phyloP scores from a whole-genome alignment of 345 rosid species.

The Alliaria petiolata region DNA sequence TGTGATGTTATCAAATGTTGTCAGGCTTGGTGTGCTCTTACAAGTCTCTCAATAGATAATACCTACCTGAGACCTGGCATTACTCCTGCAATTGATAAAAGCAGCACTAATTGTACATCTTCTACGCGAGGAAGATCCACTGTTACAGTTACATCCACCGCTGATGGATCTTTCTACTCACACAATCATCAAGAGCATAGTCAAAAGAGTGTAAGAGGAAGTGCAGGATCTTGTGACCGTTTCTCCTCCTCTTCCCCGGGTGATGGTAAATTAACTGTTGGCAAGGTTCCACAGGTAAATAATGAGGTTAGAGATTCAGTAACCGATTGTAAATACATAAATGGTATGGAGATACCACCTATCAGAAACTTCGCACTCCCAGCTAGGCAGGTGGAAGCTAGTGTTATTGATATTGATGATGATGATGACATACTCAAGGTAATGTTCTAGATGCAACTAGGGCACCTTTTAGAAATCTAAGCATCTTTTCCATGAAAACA shows the following conservation, averaged over 20 bases:
- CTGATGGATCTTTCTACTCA: slow-evolving; percentile 24
- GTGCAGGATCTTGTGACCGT: slow-evolving; percentile 25
- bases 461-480: not conserved
- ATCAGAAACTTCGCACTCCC: slow-evolving; percentile 24
- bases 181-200: slow-evolving; percentile 24
- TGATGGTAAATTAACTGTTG: slow-evolving; percentile 20
- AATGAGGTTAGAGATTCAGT: slow-evolving; percentile 31
- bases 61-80: slow-evolving; percentile 64
- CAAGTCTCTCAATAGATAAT: slow-evolving; percentile 44
- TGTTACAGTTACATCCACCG: slow-evolving; percentile 26
- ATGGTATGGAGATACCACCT: slow-evolving; percentile 28
- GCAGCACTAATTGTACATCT: slow-evolving; percentile 18
- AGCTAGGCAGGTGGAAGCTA: slow-evolving; percentile 35
- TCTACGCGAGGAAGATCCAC: slow-evolving; percentile 35
- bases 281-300: slow-evolving; percentile 20
- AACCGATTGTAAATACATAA: slow-evolving; percentile 16
- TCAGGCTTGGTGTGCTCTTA: slow-evolving; percentile 80
- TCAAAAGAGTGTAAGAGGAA: slow-evolving; percentile 23
- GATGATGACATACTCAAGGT: slow-evolving; percentile 80
- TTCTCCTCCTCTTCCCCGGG: slow-evolving; percentile 25
- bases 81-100: slow-evolving; percentile 40
- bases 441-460: slow-evolving; percentile 8
- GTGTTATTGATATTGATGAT: slow-evolving; percentile 55
- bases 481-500: no score
- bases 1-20: slow-evolving; percentile 9